phyloP scores from a whole-genome alignment of 306 rosid genomes.

The Benincasa hispida region DNA sequence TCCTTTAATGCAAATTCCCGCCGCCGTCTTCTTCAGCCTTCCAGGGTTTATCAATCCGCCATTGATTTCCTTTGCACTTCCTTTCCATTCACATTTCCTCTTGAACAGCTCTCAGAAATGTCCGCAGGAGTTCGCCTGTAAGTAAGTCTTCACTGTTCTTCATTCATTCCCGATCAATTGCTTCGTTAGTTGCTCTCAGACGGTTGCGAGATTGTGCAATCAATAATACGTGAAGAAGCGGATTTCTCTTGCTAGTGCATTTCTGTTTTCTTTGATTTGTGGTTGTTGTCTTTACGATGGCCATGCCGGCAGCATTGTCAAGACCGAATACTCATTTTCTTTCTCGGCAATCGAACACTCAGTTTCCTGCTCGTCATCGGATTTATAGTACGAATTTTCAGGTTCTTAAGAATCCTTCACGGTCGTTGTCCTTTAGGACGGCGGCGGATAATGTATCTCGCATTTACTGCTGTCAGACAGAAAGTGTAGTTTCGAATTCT shows the following conservation, averaged over 20 bases:
- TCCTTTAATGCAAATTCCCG: too few relatives aligned
- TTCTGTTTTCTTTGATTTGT: neutral
- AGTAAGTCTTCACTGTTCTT: neutral
- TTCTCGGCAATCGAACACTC: neutral
- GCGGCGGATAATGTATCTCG: neutral
- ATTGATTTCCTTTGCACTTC: neutral
- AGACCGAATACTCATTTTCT: neutral
- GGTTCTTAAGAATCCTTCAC: neutral
- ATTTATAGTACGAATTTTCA: neutral
- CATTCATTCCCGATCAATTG: neutral
- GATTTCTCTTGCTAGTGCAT: neutral
- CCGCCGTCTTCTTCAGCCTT: neutral
- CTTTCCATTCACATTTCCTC: neutral
- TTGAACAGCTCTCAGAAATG: neutral
- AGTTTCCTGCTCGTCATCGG: neutral
- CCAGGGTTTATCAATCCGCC: neutral
- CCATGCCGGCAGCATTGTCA: neutral
- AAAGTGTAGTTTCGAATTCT: neutral
- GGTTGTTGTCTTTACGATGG: neutral
- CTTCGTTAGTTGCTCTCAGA: neutral
- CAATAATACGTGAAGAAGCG: neutral
- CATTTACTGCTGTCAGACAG: neutral
- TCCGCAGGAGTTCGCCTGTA: neutral
- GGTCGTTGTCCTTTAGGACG: neutral
- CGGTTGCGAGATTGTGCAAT: neutral